Percentiles rank a stretch among this genome's conserved stretches.
These are phyloP conservation scores for Naganishia kalamii DNA, from an alignment of 768 basidiomycete genomes.

Conservation along the genomic window DNA sequence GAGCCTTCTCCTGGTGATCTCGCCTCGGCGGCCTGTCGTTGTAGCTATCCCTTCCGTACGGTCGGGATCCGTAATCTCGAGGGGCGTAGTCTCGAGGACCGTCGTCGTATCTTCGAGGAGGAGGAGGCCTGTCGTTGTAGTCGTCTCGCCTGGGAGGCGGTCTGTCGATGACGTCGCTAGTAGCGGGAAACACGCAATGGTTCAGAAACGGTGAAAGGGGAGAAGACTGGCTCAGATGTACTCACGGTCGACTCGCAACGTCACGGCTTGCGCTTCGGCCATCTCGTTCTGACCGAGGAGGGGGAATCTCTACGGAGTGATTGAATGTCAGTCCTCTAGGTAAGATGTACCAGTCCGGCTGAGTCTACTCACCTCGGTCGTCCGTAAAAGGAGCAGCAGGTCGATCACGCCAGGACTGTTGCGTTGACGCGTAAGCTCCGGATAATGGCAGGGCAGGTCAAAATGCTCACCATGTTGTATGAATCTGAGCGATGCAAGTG, in stretches of 20 bases:
- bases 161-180: background rate
- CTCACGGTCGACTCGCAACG: background rate
- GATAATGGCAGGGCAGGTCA: background rate
- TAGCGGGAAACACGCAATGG: background rate
- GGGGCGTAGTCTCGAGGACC: too few species aligned
- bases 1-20: conserved; percentile 3
- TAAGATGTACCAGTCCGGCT: background rate
- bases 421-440: background rate
- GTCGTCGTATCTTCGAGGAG: background rate
- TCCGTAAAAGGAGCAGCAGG: conserved; percentile 9
- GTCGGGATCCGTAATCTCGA: background rate
- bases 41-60: background rate
- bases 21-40: background rate
- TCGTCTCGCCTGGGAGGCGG: conserved; percentile 4
- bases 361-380: background rate
- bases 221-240: background rate
- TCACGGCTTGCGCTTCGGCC: background rate
- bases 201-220: background rate
- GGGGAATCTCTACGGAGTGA: too few species aligned
- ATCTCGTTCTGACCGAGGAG: background rate
- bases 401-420: conserved; percentile 8
- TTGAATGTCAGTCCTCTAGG: too few species aligned
- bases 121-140: background rate
- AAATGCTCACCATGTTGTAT: background rate
- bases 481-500: background rate